Percentiles rank a stretch among this genome's conserved stretches.
These are phyloP conservation scores for Rhizopogon parksii DNA, from an alignment of 1,284 basidiomycete genomes.

Conservation along the genomic window DNA sequence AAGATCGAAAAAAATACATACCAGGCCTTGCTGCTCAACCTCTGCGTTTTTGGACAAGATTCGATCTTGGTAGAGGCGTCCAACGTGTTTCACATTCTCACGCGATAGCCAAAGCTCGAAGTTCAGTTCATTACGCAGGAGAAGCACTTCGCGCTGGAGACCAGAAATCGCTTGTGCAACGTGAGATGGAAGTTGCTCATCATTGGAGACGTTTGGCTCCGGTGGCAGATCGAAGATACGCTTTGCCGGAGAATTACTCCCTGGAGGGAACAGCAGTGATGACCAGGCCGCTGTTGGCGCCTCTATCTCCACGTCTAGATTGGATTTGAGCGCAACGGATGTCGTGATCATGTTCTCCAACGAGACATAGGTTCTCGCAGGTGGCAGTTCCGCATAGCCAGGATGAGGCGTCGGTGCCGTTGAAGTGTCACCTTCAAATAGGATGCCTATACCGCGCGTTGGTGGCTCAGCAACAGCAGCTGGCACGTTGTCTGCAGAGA, in stretches of 20 bases:
- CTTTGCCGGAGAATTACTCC: constrained; percentile 16
- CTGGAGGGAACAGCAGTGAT: constrained; percentile 31
- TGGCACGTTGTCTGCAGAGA: constrained; percentile 11
- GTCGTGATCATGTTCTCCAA: constrained; percentile 66
- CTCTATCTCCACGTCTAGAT: constrained; percentile 52
- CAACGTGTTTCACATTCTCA: constrained; percentile 73
- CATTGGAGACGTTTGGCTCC: constrained; percentile 9
- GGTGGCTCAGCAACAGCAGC: constrained; percentile 5
- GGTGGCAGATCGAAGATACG: constrained; percentile 9
- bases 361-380: constrained; percentile 42
- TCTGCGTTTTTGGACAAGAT: constrained; percentile 67
- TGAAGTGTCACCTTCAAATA: constrained; percentile 15
- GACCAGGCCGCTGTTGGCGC: constrained; percentile 43
- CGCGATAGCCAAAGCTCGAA: constrained; percentile 76
- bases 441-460: constrained; percentile 6
- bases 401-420: constrained; percentile 23
- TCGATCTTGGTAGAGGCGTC: constrained; percentile 67
- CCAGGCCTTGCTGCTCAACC: constrained; percentile 73
- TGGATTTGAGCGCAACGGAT: constrained; percentile 63
- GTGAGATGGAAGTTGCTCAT: constrained; percentile 34
- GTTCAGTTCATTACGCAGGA: constrained; percentile 72
- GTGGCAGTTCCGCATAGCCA: constrained; percentile 16
- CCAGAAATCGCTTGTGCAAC: constrained; percentile 56
- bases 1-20: constrained; percentile 30
- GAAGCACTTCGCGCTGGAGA: constrained; percentile 65